phyloP scores from a whole-genome alignment of 2,329 filamentous ascomycete species.

The Colletotrichum sp. region DNA sequence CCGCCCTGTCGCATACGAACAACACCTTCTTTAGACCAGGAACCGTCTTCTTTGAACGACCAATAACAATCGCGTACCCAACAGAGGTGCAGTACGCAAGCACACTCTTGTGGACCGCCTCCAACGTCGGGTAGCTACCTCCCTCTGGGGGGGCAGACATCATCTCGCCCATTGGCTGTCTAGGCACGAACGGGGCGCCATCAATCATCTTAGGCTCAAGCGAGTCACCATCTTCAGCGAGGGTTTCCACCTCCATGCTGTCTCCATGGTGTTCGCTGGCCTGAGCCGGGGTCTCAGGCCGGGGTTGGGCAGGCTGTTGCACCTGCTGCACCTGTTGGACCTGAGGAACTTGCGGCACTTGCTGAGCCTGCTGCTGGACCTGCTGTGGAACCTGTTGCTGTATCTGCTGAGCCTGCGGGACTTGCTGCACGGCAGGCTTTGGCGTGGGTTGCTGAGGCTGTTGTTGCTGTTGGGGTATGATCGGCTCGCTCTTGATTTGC shows the following conservation, averaged over 20 bases:
- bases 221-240: slow-evolving; percentile 50
- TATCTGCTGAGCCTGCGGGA: slow-evolving; percentile 22
- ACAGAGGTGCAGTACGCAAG: slow-evolving; percentile 70
- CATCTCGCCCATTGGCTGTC: slow-evolving; percentile 61
- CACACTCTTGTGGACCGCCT: slow-evolving; percentile 69
- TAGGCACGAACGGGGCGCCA: slow-evolving; percentile 55
- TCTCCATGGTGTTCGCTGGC: slow-evolving; percentile 49
- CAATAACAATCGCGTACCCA: slow-evolving; percentile 72
- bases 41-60: slow-evolving; percentile 71
- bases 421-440: slow-evolving; percentile 20
- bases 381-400: slow-evolving; percentile 25
- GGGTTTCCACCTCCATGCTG: slow-evolving; percentile 59
- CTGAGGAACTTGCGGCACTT: slow-evolving; percentile 24
- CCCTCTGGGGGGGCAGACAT: slow-evolving; percentile 70
- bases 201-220: slow-evolving; percentile 54
- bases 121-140: slow-evolving; percentile 67
- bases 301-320: slow-evolving; percentile 40
- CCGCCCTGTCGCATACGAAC: slow-evolving; percentile 70
- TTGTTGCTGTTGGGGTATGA: slow-evolving; percentile 10
- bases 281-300: slow-evolving; percentile 30
- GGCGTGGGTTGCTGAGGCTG: slow-evolving; percentile 11
- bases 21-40: slow-evolving; percentile 71
- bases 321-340: slow-evolving; percentile 28
- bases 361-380: slow-evolving; percentile 34
- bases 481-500: slow-evolving; percentile 28